Base-by-base conservation (phyloP, 2,329 filamentous ascomycete species). In the Xylaria polymorpha region DNA sequence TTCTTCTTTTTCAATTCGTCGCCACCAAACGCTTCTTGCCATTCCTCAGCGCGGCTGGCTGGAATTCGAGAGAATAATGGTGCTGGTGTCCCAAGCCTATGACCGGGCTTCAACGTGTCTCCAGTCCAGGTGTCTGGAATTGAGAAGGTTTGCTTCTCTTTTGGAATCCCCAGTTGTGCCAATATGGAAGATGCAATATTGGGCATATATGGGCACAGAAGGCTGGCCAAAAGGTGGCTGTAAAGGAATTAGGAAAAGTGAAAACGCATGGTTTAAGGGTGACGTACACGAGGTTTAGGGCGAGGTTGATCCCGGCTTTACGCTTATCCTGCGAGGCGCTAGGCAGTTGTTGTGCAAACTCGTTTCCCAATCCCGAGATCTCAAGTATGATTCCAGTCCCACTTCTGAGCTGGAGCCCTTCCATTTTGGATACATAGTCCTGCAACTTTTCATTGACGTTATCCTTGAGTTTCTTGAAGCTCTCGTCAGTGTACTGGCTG, bases 61-160 rank as follows among this genome's bases (percentile, higher is more conserved):
- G 94, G 92, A 77, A 97, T 97, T 63, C 87, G 88, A n/a, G 88
- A 88, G 82, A 97, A 97, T 39, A 97, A 85, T 50, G 94, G 91
- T 72, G 89, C 87, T 0, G 94, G 89, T 77, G 91, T 91, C 74
- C 93, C 93, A 72, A 98, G 91, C 78, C 90, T 91, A 83, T 97
- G 94, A 66, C 91, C 92, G 1, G 91, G 86, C 76, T 89, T 85
- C 73, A 96, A 83, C 2, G 85, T 81, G 70, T 88, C 85, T n/a
- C 82, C 80, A 20, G 79, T 77, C 91, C 92, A 96, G 53, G 83
- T 85, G 71, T 91, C 87, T 1, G 92, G 91, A 70, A 94, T 94
- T 43, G 81, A 81, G 57, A 86, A 73, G 1, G 55, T 65, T 15
- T 57, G 64, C n/a, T 71, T 71, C 43, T 71, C 81, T 68, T 79